Percentiles rank a stretch among this genome's conserved stretches.
These are phyloP conservation scores for Xylaria sp. DNA, from an alignment of 2,329 filamentous ascomycete genomes.

Conservation along the genomic window DNA sequence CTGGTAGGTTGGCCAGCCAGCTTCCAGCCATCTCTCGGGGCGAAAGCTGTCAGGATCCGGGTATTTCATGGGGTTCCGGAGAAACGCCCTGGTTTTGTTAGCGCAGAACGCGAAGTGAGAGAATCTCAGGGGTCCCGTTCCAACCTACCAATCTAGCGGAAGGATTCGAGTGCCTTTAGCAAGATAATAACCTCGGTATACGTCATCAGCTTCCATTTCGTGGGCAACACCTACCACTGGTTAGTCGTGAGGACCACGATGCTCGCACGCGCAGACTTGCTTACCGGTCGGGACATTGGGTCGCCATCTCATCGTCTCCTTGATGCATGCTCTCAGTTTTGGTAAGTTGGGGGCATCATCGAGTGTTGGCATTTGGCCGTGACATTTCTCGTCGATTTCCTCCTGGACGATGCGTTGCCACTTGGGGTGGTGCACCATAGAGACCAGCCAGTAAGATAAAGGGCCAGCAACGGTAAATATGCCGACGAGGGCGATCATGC, in stretches of 20 bases:
- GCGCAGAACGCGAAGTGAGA: background rate
- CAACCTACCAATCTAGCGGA: constrained; percentile 54
- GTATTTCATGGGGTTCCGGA: constrained; percentile 62
- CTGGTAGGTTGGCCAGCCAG: constrained; percentile 62
- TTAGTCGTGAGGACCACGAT: constrained; percentile 24
- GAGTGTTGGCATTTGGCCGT: constrained; percentile 56
- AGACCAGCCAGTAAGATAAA: constrained; percentile 53
- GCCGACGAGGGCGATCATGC: constrained; percentile 54
- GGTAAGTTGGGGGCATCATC: constrained; percentile 57
- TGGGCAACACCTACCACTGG: constrained; percentile 57
- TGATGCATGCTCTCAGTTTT: constrained; percentile 59
- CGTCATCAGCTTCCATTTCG: constrained; percentile 62
- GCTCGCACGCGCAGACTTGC: constrained; percentile 6
- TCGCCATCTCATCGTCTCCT: constrained; percentile 58
- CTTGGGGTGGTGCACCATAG: constrained; percentile 61
- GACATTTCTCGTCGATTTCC: constrained; percentile 58
- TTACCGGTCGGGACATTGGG: constrained; percentile 58
- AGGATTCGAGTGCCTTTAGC: constrained; percentile 59
- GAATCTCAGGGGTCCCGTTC: background rate
- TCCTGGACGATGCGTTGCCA: constrained; percentile 59
- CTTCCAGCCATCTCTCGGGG: constrained; percentile 64
- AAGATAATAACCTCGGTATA: constrained; percentile 61
- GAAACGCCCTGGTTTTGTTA: constrained; percentile 57
- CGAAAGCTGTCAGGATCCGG: constrained; percentile 63
- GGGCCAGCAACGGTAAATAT: constrained; percentile 54